A percentile compares a stretch with the other conserved stretches of the same genome.
Conservation (phyloP, 495 filamentous ascomycete genomes). For the Mytilinidion resinicola region DNA sequence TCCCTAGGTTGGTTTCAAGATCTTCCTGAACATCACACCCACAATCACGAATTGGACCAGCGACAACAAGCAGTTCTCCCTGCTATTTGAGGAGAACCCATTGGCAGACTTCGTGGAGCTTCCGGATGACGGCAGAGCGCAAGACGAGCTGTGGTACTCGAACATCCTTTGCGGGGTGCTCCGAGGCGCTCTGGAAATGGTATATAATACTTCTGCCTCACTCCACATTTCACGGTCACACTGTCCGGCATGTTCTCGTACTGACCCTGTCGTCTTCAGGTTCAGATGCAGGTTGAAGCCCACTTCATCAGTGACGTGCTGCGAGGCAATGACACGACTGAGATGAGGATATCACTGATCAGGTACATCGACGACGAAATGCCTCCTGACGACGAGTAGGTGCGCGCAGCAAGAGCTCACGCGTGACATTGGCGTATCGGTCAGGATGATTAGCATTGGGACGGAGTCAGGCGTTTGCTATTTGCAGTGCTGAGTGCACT, state of each 20-base stretch:
- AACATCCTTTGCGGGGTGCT: conserved; percentile 94
- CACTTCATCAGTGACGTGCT: conserved; percentile 95
- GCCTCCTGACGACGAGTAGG: conserved; percentile 86
- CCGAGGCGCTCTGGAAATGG: conserved; percentile 91
- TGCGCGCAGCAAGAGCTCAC: background rate
- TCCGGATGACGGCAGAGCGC: conserved; percentile 89
- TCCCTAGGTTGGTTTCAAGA: conserved; percentile 88
- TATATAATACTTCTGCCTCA: conserved; percentile 59
- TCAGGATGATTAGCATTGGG: background rate
- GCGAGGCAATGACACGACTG: conserved; percentile 88
- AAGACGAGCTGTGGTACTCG: conserved; percentile 97
- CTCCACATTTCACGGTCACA: conserved; percentile 97
- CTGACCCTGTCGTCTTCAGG: conserved; percentile 38
- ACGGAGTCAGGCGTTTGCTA: background rate
- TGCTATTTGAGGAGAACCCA: conserved; percentile 95
- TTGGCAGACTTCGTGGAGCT: conserved; percentile 95
- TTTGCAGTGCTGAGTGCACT: too few relatives aligned
- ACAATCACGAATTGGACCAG: conserved; percentile 90
- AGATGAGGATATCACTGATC: conserved; percentile 90
- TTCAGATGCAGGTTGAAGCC: conserved; percentile 98
- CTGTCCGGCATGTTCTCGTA: conserved; percentile 85
- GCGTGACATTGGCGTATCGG: background rate
- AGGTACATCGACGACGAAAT: conserved; percentile 97
- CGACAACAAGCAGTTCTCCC: conserved; percentile 92
- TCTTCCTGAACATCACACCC: conserved; percentile 96